phyloP scores from a whole-genome alignment of 1,284 basidiomycete species.

The Pulveroboletus sp. region DNA sequence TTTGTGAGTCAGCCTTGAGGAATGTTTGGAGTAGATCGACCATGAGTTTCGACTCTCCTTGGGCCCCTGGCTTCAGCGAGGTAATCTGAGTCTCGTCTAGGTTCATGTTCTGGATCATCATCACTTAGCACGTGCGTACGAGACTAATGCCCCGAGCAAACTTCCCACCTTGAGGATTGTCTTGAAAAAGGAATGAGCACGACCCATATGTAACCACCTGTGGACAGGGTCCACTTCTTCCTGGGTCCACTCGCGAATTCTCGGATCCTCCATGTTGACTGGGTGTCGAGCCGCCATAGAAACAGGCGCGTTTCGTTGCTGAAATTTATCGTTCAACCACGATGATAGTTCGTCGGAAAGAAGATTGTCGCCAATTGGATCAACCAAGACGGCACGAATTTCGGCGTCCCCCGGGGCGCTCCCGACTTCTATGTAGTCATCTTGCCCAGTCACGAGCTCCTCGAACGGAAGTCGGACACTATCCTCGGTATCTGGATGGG shows the following conservation, averaged over 20 bases:
- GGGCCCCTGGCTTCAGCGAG: constrained; percentile 12
- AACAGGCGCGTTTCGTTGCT: constrained; percentile 24
- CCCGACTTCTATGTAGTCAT: constrained; percentile 32
- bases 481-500: constrained; percentile 23
- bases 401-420: constrained; percentile 24
- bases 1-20: constrained; percentile 29
- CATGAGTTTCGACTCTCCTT: constrained; percentile 21
- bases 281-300: constrained; percentile 13
- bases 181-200: constrained; percentile 26
- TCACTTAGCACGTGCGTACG: constrained; percentile 2
- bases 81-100: constrained; percentile 18
- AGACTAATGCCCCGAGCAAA: neutral
- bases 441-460: constrained; percentile 25
- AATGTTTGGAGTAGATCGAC: constrained; percentile 29
- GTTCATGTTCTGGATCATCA: constrained; percentile 21
- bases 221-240: constrained; percentile 35
- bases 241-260: constrained; percentile 39
- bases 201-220: constrained; percentile 27
- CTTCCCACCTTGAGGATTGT: constrained; percentile 28
- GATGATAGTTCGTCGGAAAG: constrained; percentile 26
- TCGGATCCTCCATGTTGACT: constrained; percentile 40
- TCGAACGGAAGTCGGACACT: constrained; percentile 31
- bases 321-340: constrained; percentile 35
- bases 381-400: constrained; percentile 21
- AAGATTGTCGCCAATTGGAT: constrained; percentile 14